Base-by-base conservation (phyloP, 345 rosid genomes). In the Trapa incisa region DNA sequence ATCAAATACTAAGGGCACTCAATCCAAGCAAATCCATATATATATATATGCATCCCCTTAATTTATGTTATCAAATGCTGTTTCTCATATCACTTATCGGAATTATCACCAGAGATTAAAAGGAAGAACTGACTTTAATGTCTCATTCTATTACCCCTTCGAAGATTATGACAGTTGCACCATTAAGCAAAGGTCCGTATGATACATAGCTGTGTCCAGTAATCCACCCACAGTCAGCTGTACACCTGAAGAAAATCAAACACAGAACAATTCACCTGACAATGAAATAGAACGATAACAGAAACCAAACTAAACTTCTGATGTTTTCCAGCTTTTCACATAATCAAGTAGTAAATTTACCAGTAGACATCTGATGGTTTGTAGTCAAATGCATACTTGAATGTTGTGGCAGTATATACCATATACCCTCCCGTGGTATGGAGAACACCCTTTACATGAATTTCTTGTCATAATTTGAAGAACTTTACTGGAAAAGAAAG, bases 201-300 rank as follows among this genome's bases (percentile, higher is more conserved):
- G 97, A 89, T 68, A 94, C 97, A 72, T 94, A 94, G 76, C 99
- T 94, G 74, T 94, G 99, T 67, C 99, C 99, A 35, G 99, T 94
- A 57, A 94, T 91, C 99, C 99, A 94, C 73, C 99, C 99, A 85
- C 99, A 94, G 75, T 94, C 99, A 75, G 99, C 99, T 43, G 99
- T 94, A 80, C 99, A 94, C 99, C 99, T 94, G 71, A 54, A 77
- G 50, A 52, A 14, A 52, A 52, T 15, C 9, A 67, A 61, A 43
- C 47, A 54, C 4, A 48, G 7, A 76, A 54, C 67, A 52, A 33
- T 35, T 65, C 48, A 36, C 16, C n/a, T 6, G 39, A 64, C 64
- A 52, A 10, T 17, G 62, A 47, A 0, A 53, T 47, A 48, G 61
- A 70, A 36, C 17, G 17, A 16, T 13, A 32, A 47, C 12, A 36